Evolutionary conservation across 2,329 filamentous ascomycete genomes (phyloP).

Genomic region (Diaporthe australafricana): DNA sequence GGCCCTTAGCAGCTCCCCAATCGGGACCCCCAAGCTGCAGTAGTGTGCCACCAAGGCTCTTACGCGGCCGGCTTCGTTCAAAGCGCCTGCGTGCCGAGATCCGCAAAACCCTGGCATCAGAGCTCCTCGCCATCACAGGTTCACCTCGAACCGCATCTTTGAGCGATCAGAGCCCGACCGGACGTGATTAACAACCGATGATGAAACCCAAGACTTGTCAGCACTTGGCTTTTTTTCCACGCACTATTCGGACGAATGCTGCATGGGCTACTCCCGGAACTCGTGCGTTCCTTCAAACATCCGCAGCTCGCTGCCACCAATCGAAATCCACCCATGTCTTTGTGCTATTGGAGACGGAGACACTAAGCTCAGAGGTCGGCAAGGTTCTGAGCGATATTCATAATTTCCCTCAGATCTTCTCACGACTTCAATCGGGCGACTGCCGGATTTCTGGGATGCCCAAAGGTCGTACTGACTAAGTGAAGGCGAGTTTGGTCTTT

Average conservation of each 20-base stretch:
- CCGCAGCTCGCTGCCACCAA: not conserved
- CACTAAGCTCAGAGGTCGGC: not conserved
- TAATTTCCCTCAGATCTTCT: not conserved
- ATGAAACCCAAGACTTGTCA: constrained; percentile 30
- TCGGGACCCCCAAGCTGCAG: constrained; percentile 7
- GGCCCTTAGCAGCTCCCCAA: constrained; percentile 19
- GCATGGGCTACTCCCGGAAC: not conserved
- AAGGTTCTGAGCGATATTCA: not conserved
- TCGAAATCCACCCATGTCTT: not conserved
- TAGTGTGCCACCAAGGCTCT: constrained; percentile 14
- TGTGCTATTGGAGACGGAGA: not conserved
- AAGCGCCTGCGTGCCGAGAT: constrained; percentile 21
- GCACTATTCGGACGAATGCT: not conserved
- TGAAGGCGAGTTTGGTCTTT: not conserved
- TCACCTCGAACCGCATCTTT: constrained; percentile 23
- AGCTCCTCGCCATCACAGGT: constrained; percentile 6
- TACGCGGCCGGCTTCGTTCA: not conserved
- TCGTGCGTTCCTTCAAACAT: not conserved
- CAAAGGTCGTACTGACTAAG: not conserved
- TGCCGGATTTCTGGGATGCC: not conserved
- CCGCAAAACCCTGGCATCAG: constrained; percentile 3
- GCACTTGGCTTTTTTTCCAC: constrained; percentile 10
- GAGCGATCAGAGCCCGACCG: constrained; percentile 8
- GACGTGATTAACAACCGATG: not conserved
- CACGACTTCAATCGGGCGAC: not conserved